Conservation (phyloP, 148 eudicot genomes). For the Rhododendron ovatum region DNA sequence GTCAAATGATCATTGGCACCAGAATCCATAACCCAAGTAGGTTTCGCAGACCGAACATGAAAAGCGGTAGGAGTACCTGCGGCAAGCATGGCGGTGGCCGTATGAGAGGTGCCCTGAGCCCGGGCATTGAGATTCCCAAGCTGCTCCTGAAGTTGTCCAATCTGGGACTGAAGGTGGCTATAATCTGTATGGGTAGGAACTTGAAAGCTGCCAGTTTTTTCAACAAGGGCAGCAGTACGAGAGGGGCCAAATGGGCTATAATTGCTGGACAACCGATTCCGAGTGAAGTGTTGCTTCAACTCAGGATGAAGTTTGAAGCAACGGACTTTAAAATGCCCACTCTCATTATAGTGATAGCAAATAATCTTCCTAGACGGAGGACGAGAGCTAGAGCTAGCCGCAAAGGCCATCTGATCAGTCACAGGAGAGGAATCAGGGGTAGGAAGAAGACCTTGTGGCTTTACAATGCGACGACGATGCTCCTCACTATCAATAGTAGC, state of each 20-base stretch:
- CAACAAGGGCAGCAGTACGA: not conserved
- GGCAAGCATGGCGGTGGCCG: not conserved
- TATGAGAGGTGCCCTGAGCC: not conserved
- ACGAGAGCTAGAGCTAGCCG: not conserved
- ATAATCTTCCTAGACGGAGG: not conserved
- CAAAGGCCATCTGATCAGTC: not conserved
- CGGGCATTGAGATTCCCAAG: not conserved
- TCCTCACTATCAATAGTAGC: not conserved
- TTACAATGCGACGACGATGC: not conserved
- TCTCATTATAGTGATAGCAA: not conserved
- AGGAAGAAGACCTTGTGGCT: not conserved
- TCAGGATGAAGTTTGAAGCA: not conserved
- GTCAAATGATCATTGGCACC: not conserved
- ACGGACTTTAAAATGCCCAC: not conserved
- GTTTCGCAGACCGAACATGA: not conserved
- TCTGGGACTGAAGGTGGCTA: not conserved
- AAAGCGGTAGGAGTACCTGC: not conserved
- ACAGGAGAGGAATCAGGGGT: not conserved
- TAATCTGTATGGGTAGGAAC: not conserved
- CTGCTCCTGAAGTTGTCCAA: not conserved
- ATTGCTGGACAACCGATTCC: not conserved
- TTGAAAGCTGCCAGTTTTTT: not conserved
- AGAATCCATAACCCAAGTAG: not conserved
- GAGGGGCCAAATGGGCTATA: not conserved
- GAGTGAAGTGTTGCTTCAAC: not conserved